Percentiles rank a stretch among this genome's conserved stretches.
phyloP scores from a whole-genome alignment of 2,329 filamentous ascomycete species.

The Alternaria tenuissima region DNA sequence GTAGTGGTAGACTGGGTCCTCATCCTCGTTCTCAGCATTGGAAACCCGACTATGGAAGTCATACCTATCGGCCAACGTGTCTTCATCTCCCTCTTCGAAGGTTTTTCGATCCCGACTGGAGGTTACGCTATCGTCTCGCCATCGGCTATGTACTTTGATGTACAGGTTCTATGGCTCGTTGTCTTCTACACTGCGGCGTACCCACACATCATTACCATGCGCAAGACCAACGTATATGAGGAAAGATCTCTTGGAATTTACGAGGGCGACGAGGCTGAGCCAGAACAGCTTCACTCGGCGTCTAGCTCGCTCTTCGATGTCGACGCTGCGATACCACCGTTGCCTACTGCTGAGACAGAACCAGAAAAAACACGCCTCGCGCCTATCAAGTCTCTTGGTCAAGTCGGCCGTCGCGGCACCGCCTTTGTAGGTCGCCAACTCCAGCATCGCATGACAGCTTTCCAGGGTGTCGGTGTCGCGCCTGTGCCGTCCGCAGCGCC shows the following conservation, averaged over 20 bases:
- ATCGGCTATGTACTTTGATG: conserved; percentile 30
- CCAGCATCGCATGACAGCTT: conserved; percentile 32
- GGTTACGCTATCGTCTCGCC: conserved; percentile 33
- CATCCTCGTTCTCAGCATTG: conserved; percentile 30
- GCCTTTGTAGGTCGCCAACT: conserved; percentile 32
- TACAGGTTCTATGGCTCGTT: conserved; percentile 32
- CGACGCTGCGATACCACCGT: conserved; percentile 20
- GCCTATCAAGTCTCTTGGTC: conserved; percentile 14
- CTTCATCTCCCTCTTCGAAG: conserved; percentile 34
- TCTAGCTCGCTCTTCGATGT: conserved; percentile 31
- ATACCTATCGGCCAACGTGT: conserved; percentile 30
- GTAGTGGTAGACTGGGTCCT: conserved; percentile 30
- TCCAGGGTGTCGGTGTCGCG: conserved; percentile 34
- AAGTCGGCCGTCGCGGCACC: conserved; percentile 26
- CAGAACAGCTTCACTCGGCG: conserved; percentile 32
- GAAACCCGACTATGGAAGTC: conserved; percentile 32
- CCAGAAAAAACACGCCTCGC: conserved; percentile 15
- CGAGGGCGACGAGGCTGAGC: conserved; percentile 29
- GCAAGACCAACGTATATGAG: conserved; percentile 33
- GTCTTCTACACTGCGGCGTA: conserved; percentile 34
- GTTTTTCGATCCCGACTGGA: conserved; percentile 34
- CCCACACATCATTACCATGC: conserved; percentile 35
- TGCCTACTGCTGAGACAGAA: conserved; percentile 14
- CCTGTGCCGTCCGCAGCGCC: conserved; percentile 14
- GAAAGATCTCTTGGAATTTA: conserved; percentile 31